Conservation (phyloP, 1,139 yeast species). For the Nadsonia starkeyi-henricii region DNA sequence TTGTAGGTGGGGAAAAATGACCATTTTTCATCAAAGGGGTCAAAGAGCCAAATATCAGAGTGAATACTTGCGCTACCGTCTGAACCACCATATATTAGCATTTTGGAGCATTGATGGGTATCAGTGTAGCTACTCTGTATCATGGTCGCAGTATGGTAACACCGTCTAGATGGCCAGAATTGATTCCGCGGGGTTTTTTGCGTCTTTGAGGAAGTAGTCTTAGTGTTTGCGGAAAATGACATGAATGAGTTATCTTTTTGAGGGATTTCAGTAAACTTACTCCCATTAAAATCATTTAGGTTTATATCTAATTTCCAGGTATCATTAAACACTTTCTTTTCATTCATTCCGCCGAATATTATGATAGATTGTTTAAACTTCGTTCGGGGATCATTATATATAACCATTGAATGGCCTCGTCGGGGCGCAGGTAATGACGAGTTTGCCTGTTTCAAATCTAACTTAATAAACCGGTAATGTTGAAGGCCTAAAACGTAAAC, state of each 20-base stretch:
- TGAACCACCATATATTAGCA: not conserved
- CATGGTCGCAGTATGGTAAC: not conserved
- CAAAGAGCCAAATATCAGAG: not conserved
- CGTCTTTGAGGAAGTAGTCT: not conserved
- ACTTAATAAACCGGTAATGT: not conserved
- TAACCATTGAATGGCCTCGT: not conserved
- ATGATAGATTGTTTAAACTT: not conserved
- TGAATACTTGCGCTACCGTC: not conserved
- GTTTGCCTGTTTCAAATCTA: not conserved
- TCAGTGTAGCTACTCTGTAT: not conserved
- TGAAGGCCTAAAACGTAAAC: not conserved
- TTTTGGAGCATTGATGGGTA: not conserved
- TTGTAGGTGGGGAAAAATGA: not conserved
- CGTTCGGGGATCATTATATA: not conserved
- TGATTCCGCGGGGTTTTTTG: not conserved
- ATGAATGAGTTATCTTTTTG: not conserved
- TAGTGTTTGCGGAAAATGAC: not conserved
- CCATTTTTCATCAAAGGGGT: not conserved
- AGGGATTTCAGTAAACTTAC: not conserved
- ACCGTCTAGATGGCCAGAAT: not conserved
- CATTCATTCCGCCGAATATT: not conserved
- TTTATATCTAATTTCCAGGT: not conserved
- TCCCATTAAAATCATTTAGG: not conserved
- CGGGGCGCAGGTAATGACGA: not conserved
- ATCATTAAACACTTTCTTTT: not conserved